Conservation (phyloP, 2,329 filamentous ascomycete species). For the Septoria linicola region DNA sequence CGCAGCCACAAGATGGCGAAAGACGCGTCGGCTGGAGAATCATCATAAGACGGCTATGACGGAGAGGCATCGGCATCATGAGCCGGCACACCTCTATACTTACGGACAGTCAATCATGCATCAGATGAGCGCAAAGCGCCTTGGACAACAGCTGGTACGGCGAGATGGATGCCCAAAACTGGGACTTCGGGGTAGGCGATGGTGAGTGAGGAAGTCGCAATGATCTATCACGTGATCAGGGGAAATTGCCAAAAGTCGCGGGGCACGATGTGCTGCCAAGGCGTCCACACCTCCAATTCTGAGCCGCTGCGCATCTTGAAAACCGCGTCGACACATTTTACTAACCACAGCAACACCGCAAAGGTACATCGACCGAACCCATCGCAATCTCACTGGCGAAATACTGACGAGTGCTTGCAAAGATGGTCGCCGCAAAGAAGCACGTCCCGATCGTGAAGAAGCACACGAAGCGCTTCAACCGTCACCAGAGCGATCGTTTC, state of each 20-base stretch:
- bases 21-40: background rate
- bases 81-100: too few species aligned
- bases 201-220: too few species aligned
- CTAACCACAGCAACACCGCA: constrained; percentile 13
- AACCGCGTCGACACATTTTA: constrained; percentile 9
- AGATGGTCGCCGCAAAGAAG: constrained; percentile 99
- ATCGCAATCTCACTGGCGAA: background rate
- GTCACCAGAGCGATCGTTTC: constrained; percentile 97
- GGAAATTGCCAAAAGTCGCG: too few species aligned
- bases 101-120: too few species aligned
- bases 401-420: constrained; percentile 13
- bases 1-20: background rate
- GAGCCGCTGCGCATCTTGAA: background rate
- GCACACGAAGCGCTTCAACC: constrained; percentile 95
- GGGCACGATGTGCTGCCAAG: too few species aligned
- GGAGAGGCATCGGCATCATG: background rate
- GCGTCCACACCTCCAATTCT: too few species aligned
- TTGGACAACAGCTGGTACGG: background rate
- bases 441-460: constrained; percentile 99
- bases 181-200: too few species aligned
- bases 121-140: too few species aligned
- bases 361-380: constrained; percentile 8
- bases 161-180: background rate
- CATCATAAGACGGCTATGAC: background rate
- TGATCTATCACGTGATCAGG: too few species aligned